phyloP scores from a whole-genome alignment of 1,284 basidiomycete genomes.

The Rugiboletus extremiorientalis region DNA sequence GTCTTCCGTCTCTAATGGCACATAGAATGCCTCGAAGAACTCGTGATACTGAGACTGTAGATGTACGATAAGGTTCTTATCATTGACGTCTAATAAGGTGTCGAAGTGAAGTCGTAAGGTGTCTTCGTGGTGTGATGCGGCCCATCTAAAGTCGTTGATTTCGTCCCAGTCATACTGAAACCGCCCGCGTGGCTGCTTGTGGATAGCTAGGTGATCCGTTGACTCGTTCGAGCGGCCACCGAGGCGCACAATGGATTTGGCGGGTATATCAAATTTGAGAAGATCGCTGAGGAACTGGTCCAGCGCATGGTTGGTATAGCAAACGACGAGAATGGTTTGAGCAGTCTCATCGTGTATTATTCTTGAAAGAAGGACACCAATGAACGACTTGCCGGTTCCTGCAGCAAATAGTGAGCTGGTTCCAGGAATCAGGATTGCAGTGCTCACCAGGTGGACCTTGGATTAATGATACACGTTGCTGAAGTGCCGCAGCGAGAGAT shows the following conservation, averaged over 20 bases:
- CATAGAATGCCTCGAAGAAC: constrained; percentile 46
- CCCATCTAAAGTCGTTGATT: constrained; percentile 37
- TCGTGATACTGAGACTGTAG: constrained; percentile 42
- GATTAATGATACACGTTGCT: constrained; percentile 53
- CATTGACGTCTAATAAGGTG: not conserved
- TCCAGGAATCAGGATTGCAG: not conserved
- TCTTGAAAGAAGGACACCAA: constrained; percentile 60
- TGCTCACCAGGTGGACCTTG: constrained; percentile 64
- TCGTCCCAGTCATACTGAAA: constrained; percentile 34
- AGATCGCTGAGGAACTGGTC: constrained; percentile 64
- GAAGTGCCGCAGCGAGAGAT: constrained; percentile 51
- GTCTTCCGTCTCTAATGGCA: constrained; percentile 39
- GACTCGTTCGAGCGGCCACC: constrained; percentile 51
- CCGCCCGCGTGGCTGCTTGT: constrained; percentile 24
- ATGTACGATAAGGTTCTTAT: constrained; percentile 18
- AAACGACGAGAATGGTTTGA: constrained; percentile 56
- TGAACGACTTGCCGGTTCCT: constrained; percentile 72
- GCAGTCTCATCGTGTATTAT: constrained; percentile 46
- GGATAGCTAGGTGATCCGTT: constrained; percentile 44
- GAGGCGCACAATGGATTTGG: constrained; percentile 47
- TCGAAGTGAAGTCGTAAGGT: constrained; percentile 24
- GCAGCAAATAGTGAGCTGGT: not conserved
- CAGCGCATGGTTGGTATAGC: constrained; percentile 67
- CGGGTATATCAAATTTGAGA: constrained; percentile 52
- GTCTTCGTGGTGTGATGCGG: constrained; percentile 14